A percentile compares a stretch with the other conserved stretches of the same genome.
phyloP scores from a whole-genome alignment of 345 rosid species.

The Viola odorata region DNA sequence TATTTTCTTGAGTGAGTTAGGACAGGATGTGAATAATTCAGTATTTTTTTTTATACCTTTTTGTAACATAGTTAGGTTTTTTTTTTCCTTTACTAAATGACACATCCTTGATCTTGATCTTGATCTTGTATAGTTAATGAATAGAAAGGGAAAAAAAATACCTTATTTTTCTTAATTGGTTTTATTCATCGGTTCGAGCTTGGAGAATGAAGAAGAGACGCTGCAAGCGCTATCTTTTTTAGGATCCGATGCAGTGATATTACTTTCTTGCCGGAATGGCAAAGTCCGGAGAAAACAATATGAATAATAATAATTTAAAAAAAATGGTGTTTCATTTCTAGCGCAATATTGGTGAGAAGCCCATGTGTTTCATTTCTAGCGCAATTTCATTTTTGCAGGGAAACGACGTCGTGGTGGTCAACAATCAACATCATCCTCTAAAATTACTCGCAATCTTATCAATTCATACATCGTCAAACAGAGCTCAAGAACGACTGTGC shows the following conservation, averaged over 20 bases:
- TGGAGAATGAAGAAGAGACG: too few species aligned
- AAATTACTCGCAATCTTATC: conserved; percentile 17
- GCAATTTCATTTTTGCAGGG: too few species aligned
- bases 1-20: conserved; percentile 8
- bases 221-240: too few species aligned
- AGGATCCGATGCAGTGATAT: too few species aligned
- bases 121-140: conserved; percentile 22
- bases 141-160: conserved; percentile 15
- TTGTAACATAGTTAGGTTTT: conserved; percentile 30
- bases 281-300: too few species aligned
- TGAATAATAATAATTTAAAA: too few species aligned
- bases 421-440: background rate
- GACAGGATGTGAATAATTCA: conserved; percentile 4
- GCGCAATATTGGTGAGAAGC: too few species aligned
- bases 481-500: conserved; percentile 5
- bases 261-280: too few species aligned
- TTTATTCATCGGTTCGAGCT: too few species aligned
- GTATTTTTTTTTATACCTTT: conserved; percentile 9
- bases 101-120: conserved; percentile 22
- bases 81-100: background rate
- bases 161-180: too few species aligned
- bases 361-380: too few species aligned
- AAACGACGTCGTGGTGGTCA: conserved; percentile 10
- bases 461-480: conserved; percentile 14
- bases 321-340: too few species aligned